A percentile compares a stretch with the other conserved stretches of the same genome.
These are phyloP conservation scores for Trichoderma endophyticum DNA, from an alignment of 2,329 filamentous ascomycete species.

Conservation along the genomic window DNA sequence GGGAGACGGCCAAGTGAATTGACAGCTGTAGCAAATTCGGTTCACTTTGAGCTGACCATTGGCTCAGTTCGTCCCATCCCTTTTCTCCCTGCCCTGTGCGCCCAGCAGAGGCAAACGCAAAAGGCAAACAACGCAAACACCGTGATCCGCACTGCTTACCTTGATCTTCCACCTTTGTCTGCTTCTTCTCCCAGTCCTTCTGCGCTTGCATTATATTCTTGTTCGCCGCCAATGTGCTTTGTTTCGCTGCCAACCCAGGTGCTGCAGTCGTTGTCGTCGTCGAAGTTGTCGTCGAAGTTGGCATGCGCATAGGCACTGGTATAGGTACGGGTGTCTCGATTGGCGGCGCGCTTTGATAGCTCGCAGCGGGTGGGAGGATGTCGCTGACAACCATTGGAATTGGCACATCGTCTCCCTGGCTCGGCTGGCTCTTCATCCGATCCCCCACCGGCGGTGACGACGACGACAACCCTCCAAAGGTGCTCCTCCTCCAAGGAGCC, in stretches of 20 bases:
- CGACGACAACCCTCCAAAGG: neutral
- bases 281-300: neutral
- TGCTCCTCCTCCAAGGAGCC: constrained; percentile 3
- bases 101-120: neutral
- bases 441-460: neutral
- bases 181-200: constrained; percentile 30
- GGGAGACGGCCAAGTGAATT: neutral
- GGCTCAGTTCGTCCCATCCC: neutral
- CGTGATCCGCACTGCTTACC: neutral
- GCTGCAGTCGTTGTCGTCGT: neutral
- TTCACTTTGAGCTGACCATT: neutral
- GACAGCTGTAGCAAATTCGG: neutral
- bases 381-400: constrained; percentile 26
- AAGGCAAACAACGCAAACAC: neutral
- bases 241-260: neutral
- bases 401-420: neutral
- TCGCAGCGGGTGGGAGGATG: constrained; percentile 1
- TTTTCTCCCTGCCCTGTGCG: neutral
- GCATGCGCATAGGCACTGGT: neutral
- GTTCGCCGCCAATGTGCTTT: neutral
- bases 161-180: neutral
- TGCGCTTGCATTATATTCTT: constrained; percentile 30
- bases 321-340: neutral
- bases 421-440: neutral
- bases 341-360: neutral